Percentiles rank a stretch among this genome's conserved stretches.
Conservation (phyloP, 2,329 filamentous ascomycete genomes). For the Ambrosiella beaveri region DNA sequence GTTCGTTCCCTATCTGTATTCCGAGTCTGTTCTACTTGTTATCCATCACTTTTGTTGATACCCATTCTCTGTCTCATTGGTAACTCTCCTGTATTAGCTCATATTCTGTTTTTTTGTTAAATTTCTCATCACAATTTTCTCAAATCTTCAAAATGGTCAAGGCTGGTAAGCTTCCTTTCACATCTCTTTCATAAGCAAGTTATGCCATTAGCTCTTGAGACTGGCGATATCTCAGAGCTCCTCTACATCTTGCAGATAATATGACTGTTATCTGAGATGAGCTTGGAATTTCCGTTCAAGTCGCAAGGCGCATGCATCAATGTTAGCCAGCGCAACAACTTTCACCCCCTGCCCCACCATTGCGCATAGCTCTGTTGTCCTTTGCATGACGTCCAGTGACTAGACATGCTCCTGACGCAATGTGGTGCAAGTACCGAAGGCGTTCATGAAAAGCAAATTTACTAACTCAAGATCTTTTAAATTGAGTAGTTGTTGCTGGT, state of each 20-base stretch:
- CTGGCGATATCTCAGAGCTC: too few relatives aligned
- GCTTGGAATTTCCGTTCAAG: background rate
- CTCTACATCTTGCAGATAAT: too few relatives aligned
- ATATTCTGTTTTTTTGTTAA: conserved; percentile 5
- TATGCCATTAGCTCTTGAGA: too few relatives aligned
- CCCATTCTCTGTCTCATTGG: background rate
- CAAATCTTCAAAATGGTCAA: conserved; percentile 34
- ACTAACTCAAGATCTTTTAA: conserved; percentile 13
- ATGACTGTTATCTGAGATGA: background rate
- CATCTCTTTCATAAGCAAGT: background rate
- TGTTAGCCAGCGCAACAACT: background rate
- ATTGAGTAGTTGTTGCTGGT: conserved; percentile 59
- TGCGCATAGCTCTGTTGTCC: background rate
- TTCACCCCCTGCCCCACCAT: background rate
- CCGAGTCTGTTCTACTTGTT: background rate
- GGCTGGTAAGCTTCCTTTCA: conserved; percentile 31
- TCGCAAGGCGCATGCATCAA: background rate
- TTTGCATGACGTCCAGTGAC: background rate
- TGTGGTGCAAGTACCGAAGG: background rate
- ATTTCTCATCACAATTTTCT: conserved; percentile 3
- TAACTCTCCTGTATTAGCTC: background rate
- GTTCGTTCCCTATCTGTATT: background rate
- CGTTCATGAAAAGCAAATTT: background rate
- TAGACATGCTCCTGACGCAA: background rate
- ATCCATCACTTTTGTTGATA: conserved; percentile 8